These are phyloP conservation scores for Nicotiana paniculata DNA, from an alignment of 257 asterid species.

Conservation along the genomic window DNA sequence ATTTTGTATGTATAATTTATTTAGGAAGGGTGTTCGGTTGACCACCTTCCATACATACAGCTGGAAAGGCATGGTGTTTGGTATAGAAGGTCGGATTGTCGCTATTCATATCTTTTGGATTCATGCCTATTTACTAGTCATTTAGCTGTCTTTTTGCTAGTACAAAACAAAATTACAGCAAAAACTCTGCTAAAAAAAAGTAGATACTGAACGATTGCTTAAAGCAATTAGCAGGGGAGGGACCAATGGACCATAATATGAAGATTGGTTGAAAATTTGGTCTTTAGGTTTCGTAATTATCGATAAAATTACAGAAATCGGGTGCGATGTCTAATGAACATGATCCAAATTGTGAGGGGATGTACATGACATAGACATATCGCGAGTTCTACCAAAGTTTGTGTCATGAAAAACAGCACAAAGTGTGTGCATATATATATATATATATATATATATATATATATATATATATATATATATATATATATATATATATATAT, in stretches of 20 bases:
- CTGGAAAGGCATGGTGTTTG: neutral
- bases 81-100: neutral
- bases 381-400: neutral
- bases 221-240: neutral
- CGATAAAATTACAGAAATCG: neutral
- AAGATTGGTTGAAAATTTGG: neutral
- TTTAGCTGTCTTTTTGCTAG: neutral
- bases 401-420: constrained; percentile 3
- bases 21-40: no score
- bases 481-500: no score
- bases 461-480: no score
- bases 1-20: no score
- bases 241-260: neutral
- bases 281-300: neutral
- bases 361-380: constrained; percentile 1
- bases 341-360: neutral
- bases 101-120: neutral
- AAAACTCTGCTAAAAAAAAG: neutral
- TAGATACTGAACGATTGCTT: neutral
- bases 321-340: constrained; percentile 1
- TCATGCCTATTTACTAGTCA: neutral
- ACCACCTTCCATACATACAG: no score
- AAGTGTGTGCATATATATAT: neutral
- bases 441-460: no score
- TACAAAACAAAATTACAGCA: constrained; percentile 8